Evolutionary conservation across 768 basidiomycete species (phyloP).

Genomic region (Lactarius sp.): DNA sequence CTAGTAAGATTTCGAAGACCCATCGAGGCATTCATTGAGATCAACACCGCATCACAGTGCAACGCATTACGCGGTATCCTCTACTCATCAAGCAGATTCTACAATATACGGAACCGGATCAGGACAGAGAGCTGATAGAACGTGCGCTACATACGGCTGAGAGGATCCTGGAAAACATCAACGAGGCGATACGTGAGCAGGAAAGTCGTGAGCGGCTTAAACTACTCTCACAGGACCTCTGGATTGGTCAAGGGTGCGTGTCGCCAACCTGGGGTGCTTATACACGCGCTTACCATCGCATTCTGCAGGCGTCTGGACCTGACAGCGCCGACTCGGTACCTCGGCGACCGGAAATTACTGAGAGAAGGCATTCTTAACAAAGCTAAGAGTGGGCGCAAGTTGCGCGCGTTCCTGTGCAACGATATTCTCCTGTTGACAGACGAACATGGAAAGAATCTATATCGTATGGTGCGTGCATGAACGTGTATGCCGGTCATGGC

Average conservation of each 20-base stretch:
- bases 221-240: constrained; percentile 70
- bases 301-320: constrained; percentile 69
- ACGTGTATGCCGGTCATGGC: neutral
- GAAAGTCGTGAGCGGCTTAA: constrained; percentile 76
- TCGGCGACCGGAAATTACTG: constrained; percentile 75
- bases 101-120: constrained; percentile 66
- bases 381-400: constrained; percentile 74
- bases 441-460: constrained; percentile 59
- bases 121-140: constrained; percentile 54
- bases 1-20: constrained; percentile 53
- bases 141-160: constrained; percentile 61
- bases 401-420: constrained; percentile 78
- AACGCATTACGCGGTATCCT: constrained; percentile 93
- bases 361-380: constrained; percentile 78
- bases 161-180: constrained; percentile 70
- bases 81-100: constrained; percentile 84
- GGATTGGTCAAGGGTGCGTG: constrained; percentile 79
- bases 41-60: constrained; percentile 51
- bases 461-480: constrained; percentile 64
- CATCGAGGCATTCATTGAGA: neutral
- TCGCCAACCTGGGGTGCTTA: neutral
- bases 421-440: constrained; percentile 88
- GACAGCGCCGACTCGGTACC: constrained; percentile 81
- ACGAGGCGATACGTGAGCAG: constrained; percentile 81
- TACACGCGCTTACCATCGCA: neutral